Percentiles rank a stretch among this genome's conserved stretches.
Evolutionary conservation across 164 flowering plant species (phyloP).

Genomic region (Akebia trifoliata): DNA sequence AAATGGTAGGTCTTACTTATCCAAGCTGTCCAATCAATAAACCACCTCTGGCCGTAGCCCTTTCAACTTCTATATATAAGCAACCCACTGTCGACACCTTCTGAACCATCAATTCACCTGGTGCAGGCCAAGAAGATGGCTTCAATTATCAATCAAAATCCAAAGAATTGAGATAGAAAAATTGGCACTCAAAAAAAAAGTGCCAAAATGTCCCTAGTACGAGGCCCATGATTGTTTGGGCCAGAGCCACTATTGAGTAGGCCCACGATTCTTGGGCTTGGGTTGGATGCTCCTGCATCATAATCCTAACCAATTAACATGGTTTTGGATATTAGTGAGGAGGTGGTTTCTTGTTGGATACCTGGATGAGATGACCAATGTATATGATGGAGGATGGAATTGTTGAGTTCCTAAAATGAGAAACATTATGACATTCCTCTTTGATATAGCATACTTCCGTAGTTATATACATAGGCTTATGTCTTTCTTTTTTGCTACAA

Average conservation of each 20-base stretch:
- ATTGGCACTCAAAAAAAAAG: no score
- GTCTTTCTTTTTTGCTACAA: background rate
- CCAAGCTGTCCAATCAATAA: no score
- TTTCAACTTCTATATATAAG: background rate
- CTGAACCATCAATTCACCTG: no score
- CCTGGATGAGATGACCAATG: background rate
- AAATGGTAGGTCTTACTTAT: no score
- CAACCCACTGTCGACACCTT: no score
- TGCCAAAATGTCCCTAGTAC: no score
- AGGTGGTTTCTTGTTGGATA: conserved; percentile 6
- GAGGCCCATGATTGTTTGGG: no score
- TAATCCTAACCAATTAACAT: background rate
- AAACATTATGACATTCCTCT: background rate
- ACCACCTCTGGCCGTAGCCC: background rate
- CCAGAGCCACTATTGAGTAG: no score
- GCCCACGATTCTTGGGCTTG: background rate
- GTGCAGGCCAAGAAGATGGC: no score
- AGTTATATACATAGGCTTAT: background rate
- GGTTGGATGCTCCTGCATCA: no score
- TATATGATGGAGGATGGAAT: background rate
- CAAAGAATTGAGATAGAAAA: no score
- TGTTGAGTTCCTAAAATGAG: background rate
- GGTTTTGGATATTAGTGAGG: background rate
- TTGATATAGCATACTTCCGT: background rate
- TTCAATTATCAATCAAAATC: no score